Evolutionary conservation across 441 rosid species (phyloP).

Genomic region (Corymbia calophylla): DNA sequence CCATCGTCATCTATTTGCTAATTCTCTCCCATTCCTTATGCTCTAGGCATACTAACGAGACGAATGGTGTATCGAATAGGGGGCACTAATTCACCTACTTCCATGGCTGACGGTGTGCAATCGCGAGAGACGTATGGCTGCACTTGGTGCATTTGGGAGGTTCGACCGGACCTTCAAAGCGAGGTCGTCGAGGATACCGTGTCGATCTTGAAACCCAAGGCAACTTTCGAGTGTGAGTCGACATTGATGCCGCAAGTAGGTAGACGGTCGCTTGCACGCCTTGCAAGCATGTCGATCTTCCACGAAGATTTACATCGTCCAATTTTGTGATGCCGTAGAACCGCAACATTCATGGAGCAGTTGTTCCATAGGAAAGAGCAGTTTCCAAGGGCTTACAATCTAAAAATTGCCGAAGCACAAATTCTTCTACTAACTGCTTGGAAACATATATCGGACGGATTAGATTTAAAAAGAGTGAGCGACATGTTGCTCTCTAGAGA

Average conservation of each 20-base stretch:
- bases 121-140: background rate
- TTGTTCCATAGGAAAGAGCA: background rate
- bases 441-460: background rate
- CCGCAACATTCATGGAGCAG: background rate
- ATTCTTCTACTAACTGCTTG: background rate
- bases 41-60: background rate
- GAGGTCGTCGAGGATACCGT: accelerated
- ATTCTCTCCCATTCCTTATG: background rate
- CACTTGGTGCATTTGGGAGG: background rate
- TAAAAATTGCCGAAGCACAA: background rate
- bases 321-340: background rate
- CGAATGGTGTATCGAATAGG: background rate
- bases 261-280: background rate
- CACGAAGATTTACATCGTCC: background rate
- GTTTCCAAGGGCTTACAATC: background rate
- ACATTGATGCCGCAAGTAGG: background rate
- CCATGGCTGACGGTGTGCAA: background rate
- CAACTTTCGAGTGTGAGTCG: background rate
- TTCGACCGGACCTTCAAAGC: background rate
- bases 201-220: background rate
- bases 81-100: background rate
- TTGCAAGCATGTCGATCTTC: background rate
- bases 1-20: background rate
- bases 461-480: background rate
- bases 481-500: background rate